A percentile compares a stretch with the other conserved stretches of the same genome.
Conservation (phyloP, 345 rosid genomes). For the Brassica carinata region DNA sequence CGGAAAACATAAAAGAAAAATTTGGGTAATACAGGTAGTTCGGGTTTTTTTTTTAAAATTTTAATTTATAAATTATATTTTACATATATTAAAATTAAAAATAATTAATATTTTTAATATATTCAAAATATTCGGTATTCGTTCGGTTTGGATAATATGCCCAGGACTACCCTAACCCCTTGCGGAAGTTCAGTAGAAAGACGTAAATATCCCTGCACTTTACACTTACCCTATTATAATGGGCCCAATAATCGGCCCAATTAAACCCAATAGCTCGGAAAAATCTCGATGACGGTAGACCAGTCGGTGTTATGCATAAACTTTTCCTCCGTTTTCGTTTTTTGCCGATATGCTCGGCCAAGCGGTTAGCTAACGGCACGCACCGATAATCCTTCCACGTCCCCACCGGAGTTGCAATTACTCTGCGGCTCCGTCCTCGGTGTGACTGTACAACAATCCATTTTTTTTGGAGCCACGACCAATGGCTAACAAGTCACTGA, state of each 20-base stretch:
- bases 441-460: background rate
- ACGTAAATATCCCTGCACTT: background rate
- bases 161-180: too few species aligned
- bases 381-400: constrained; percentile 13
- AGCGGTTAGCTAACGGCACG: constrained; percentile 17
- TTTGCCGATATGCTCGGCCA: constrained; percentile 23
- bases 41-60: too few species aligned
- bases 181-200: too few species aligned
- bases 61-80: too few species aligned
- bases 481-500: constrained; percentile 36
- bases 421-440: background rate
- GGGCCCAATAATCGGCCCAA: background rate
- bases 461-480: constrained; percentile 8
- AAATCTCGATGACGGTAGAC: constrained; percentile 8
- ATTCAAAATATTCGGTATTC: too few species aligned
- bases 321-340: background rate
- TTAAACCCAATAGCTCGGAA: background rate
- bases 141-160: too few species aligned
- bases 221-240: background rate
- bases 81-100: too few species aligned
- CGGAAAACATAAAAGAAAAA: too few species aligned
- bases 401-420: background rate
- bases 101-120: too few species aligned
- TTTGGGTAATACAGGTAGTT: too few species aligned
- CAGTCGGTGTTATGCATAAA: background rate